A percentile compares a stretch with the other conserved stretches of the same genome.
Evolutionary conservation across 2,329 filamentous ascomycete species (phyloP).

Genomic region (Diatrype stigma): DNA sequence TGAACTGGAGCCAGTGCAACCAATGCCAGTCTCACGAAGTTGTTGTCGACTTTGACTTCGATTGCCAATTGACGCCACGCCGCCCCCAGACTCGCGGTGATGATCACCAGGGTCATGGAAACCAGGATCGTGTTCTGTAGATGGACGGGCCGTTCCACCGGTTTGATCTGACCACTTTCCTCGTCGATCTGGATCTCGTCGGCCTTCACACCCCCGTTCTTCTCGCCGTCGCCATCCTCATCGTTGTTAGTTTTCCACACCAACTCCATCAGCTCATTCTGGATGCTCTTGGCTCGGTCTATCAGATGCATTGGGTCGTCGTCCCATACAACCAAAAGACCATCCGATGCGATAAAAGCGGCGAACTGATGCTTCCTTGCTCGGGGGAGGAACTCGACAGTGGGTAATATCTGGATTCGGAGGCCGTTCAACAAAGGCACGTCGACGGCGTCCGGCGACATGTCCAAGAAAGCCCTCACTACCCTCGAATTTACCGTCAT

Average conservation of each 20-base stretch:
- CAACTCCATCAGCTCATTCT: constrained; percentile 72
- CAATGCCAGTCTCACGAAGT: constrained; percentile 60
- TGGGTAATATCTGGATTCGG: constrained; percentile 71
- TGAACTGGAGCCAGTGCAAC: constrained; percentile 65
- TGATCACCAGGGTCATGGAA: constrained; percentile 59
- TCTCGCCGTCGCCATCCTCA: constrained; percentile 52
- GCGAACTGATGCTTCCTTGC: constrained; percentile 78
- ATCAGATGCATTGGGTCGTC: constrained; percentile 71
- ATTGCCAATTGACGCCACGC: constrained; percentile 67
- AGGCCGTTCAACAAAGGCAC: constrained; percentile 73
- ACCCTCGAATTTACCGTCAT: constrained; percentile 80
- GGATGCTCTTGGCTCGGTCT: constrained; percentile 65
- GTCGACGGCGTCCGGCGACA: constrained; percentile 67
- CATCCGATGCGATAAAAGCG: constrained; percentile 69
- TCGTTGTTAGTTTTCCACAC: constrained; percentile 62
- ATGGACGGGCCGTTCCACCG: constrained; percentile 63
- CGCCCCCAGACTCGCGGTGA: constrained; percentile 63
- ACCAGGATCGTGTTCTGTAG: constrained; percentile 68
- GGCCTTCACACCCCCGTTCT: constrained; percentile 39
- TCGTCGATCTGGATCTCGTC: constrained; percentile 60
- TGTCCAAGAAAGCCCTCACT: constrained; percentile 73
- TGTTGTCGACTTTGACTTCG: constrained; percentile 61
- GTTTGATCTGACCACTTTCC: constrained; percentile 64
- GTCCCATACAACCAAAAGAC: constrained; percentile 75
- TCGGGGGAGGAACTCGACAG: constrained; percentile 63